A percentile compares a stretch with the other conserved stretches of the same genome.
Conservation (phyloP, 371 early-diverging fungal species). For the Haplosporangium sp. region DNA sequence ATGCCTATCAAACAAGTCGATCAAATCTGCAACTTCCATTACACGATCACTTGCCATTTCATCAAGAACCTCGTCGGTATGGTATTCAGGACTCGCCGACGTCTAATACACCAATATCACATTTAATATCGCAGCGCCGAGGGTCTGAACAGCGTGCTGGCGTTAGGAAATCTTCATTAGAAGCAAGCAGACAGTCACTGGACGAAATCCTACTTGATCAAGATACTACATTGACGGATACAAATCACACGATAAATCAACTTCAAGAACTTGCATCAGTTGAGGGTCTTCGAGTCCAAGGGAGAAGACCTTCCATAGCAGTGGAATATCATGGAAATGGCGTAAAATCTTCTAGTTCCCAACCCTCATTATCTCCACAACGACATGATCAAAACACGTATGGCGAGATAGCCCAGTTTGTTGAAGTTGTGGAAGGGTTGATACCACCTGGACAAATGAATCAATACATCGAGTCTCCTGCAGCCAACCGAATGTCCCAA, state of each 20-base stretch:
- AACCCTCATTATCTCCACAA: not conserved
- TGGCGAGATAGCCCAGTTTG: slow-evolving; percentile 15
- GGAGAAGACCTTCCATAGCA: slow-evolving; percentile 14
- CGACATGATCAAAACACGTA: not conserved
- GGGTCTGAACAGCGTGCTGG: slow-evolving; percentile 4
- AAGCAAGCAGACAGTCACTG: slow-evolving; percentile 27
- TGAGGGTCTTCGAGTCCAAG: not conserved
- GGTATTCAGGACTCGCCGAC: slow-evolving; percentile 25
- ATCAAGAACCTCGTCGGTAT: slow-evolving; percentile 35
- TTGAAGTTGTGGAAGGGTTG: slow-evolving; percentile 16
- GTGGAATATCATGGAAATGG: slow-evolving; percentile 18
- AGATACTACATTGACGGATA: not conserved
- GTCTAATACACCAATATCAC: slow-evolving; percentile 2
- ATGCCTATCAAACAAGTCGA: slow-evolving; percentile 24
- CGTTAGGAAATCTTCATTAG: slow-evolving; percentile 18
- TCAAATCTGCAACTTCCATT: slow-evolving; percentile 35
- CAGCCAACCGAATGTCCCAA: slow-evolving; percentile 12
- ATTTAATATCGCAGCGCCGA: slow-evolving; percentile 1
- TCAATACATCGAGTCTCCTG: not conserved
- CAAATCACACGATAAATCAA: not conserved
- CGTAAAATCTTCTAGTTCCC: not conserved
- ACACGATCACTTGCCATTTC: slow-evolving; percentile 43
- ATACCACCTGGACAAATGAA: not conserved
- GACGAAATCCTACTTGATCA: slow-evolving; percentile 22
- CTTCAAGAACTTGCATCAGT: slow-evolving; percentile 7